Conservation (phyloP, 306 rosid species). For the Potentilla sterilis region DNA sequence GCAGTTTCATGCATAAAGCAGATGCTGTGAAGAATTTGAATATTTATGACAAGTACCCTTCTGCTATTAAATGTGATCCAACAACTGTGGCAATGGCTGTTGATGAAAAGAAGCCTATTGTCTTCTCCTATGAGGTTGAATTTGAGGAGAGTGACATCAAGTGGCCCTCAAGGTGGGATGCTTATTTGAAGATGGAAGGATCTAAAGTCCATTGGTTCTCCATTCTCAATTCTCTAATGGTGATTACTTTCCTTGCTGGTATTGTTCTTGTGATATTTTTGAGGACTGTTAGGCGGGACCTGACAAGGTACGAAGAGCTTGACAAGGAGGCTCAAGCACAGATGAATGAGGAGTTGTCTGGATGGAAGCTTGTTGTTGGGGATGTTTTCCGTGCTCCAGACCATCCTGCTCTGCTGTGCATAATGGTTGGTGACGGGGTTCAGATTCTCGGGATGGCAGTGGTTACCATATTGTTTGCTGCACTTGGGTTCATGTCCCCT, state of each 20-base stretch:
- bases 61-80: slow-evolving; percentile 63
- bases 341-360: slow-evolving; percentile 96
- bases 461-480: slow-evolving; percentile 93
- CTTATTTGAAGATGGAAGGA: slow-evolving; percentile 98
- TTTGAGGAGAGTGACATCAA: slow-evolving; percentile 92
- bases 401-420: slow-evolving; percentile 66
- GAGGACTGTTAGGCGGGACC: slow-evolving; percentile 92
- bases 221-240: slow-evolving; percentile 91
- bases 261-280: slow-evolving; percentile 88
- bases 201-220: slow-evolving; percentile 97
- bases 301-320: slow-evolving; percentile 89
- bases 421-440: slow-evolving; percentile 92
- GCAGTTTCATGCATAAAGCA: slow-evolving; percentile 58
- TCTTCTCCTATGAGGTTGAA: slow-evolving; percentile 73
- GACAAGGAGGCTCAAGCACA: slow-evolving; percentile 99
- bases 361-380: slow-evolving; percentile 98
- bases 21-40: slow-evolving; percentile 53
- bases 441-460: slow-evolving; percentile 98
- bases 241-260: slow-evolving; percentile 92
- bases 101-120: slow-evolving; percentile 68
- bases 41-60: slow-evolving; percentile 53
- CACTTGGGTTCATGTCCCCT: slow-evolving; percentile 98
- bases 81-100: slow-evolving; percentile 66
- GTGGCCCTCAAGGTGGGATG: slow-evolving; percentile 99
- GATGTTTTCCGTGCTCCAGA: slow-evolving; percentile 96